Base-by-base conservation (phyloP, 768 basidiomycete genomes). In the Boletus bicolor region DNA sequence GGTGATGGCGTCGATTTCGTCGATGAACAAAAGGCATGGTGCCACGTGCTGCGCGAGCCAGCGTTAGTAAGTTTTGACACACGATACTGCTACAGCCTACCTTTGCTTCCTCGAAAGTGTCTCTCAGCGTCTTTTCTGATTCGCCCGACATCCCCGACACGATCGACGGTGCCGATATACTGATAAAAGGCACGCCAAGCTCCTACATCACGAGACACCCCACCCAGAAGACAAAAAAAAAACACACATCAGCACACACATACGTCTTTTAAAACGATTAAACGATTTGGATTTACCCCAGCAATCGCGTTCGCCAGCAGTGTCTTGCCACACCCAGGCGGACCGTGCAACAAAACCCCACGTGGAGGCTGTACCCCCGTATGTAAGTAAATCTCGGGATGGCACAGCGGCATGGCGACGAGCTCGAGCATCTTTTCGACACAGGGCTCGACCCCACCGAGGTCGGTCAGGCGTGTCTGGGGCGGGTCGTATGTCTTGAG, bases 81-180 rank as follows among this genome's bases (percentile, higher is more conserved):
- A 26, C 7, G 24, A 36, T 6, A 24, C 26, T 2, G 1, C n/a
- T 4, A 37, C 11, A 9, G 41, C 77, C 5, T 32, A 93, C 93
- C 75, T 93, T 95, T 7, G 97, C 97, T 70, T 98, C 96, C 32
- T 97, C 96, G 66, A 99, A 99, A 0, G 93, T 94, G 66, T 98
- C 96, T 42, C 97, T 77, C 5, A 99, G 75, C 0, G 93, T 95
- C 76, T 96, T 98, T 69, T 99, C 97, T 0, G 93, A 95, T 72
- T 99, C 97, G 44, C 97, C 97, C 0, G 93, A 97, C 93, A 98
- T 97, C 1, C 97, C 96, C 2, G 91, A 94, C 8, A 99, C 93
- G 55, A 99, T 89, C 0, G 91, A 92, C 0, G 97, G 97, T 0
- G 96, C 96, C 4, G 96, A 96, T 57, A 99, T 86, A 49, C 77